phyloP scores from a whole-genome alignment of 495 filamentous ascomycete species.

The Talaromyces adpressus region DNA sequence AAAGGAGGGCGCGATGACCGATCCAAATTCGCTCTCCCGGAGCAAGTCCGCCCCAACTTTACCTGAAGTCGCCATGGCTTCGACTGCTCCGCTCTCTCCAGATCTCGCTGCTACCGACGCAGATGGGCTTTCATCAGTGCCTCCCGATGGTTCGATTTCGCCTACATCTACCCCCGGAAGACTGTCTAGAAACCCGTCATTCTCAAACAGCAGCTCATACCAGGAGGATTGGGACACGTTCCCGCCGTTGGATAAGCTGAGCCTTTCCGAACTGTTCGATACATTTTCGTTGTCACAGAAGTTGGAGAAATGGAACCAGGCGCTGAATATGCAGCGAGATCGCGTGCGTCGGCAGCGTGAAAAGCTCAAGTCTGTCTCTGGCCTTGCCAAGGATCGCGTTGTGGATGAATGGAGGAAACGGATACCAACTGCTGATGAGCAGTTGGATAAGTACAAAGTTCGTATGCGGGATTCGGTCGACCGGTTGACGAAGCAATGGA shows the following conservation, averaged over 20 bases:
- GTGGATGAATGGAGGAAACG: conserved; percentile 83
- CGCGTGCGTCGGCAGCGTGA: conserved; percentile 77
- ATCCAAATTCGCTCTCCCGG: conserved; percentile 15
- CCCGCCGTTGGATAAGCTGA: conserved; percentile 85
- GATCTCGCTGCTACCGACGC: conserved; percentile 15
- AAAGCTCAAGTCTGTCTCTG: conserved; percentile 53
- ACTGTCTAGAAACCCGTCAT: conserved; percentile 65
- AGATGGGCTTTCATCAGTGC: conserved; percentile 16
- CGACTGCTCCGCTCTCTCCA: conserved; percentile 19
- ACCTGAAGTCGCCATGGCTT: conserved; percentile 21
- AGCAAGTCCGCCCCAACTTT: conserved; percentile 21
- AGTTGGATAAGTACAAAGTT: conserved; percentile 82
- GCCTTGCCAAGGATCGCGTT: conserved; percentile 60
- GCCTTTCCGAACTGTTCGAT: conserved; percentile 87
- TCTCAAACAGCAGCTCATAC: conserved; percentile 68
- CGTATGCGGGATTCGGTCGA: conserved; percentile 87
- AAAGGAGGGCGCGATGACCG: conserved; percentile 33
- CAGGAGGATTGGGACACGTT: conserved; percentile 86
- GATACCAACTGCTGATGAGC: conserved; percentile 79
- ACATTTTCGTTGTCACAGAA: conserved; percentile 85
- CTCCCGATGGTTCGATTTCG: conserved; percentile 24
- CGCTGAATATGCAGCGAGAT: conserved; percentile 71
- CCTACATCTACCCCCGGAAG: conserved; percentile 27
- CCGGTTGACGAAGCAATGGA: conserved; percentile 77
- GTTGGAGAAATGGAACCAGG: conserved; percentile 79